Evolutionary conservation across 1,139 yeast genomes (phyloP), one percentile per base, ranked within the genome.

Genomic region (Kurtzmaniella quercitrusa): DNA sequence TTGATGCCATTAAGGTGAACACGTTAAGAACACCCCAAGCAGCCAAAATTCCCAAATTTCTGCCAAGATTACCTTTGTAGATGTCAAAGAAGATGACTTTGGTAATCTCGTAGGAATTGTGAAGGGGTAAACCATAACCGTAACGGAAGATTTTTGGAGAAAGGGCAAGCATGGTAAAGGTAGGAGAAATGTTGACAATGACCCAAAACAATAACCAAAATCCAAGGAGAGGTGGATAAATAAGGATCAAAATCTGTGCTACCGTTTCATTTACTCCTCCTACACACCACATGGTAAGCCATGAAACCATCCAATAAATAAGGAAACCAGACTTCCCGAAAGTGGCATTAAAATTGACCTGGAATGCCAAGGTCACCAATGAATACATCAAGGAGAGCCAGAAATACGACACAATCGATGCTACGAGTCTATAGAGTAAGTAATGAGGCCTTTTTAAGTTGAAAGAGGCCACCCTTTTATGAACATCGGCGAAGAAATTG

Each of bases 401-500:
- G 39, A 70, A 65, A 48, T 61, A 71, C 21, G 72, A 62, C 10
- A 59, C 6, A 12, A 60, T 47, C 1, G 72, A 62, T 1, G 70
- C 47, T 3, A 53, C 11, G 42, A 65, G 44, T 37, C 77, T 55
- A 53, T 69, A 72, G 3, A 59, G 19, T 23, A 67, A 49, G 46
- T 57, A 67, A 47, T 66, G 73, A 2, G 31, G 42, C 11, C 49
- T 49, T 41, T 66, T 68, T 11, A 72, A 47, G 2, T 63, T 62
- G 34, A 60, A 49, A 41, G 50, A 49, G 2, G 77, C 66, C 41
- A 83, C 70, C 29, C 67, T 58, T 48, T 62, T 62, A 57, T 85
- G 86, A 27, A 79, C 58, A 4, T 77, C 77, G 17, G 67, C 69
- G 57, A 82, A 81, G 57, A 83, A 73, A 47, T 79, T 75, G 54